phyloP scores from a whole-genome alignment of 2,329 filamentous ascomycete genomes.

The Talaromyces marneffei region DNA sequence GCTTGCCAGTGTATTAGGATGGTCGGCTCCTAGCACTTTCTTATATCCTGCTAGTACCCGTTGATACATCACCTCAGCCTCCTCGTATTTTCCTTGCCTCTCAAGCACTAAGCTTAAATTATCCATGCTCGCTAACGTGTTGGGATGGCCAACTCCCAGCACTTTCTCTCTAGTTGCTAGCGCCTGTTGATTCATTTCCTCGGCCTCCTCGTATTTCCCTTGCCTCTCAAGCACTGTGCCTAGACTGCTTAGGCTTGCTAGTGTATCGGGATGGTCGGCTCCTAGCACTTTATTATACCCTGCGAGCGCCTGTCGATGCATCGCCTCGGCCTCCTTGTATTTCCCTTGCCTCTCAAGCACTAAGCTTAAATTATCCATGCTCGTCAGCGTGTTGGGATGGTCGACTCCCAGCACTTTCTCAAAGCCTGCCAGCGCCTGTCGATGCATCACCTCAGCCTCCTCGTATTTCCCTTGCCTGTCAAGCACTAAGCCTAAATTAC shows the following conservation, averaged over 20 bases:
- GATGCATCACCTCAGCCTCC: not conserved
- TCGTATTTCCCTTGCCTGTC: no score
- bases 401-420: not conserved
- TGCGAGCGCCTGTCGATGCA: not conserved
- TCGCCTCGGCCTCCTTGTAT: no score
- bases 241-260: not conserved
- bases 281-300: not conserved
- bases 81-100: no score
- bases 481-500: no score
- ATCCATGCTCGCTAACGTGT: no score
- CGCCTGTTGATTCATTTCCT: no score
- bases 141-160: no score
- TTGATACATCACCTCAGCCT: not conserved
- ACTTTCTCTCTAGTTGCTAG: no score
- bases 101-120: no score
- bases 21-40: not conserved
- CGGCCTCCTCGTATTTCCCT: not conserved
- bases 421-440: not conserved
- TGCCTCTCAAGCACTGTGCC: not conserved
- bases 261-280: not conserved
- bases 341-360: no score
- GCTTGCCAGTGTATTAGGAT: not conserved
- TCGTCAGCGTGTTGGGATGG: not conserved
- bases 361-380: no score
- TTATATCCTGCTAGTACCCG: not conserved